These are phyloP conservation scores for Ophryocystis elektroscirrha DNA, from an alignment of 169 alveolate genomes.

Conservation along the genomic window DNA sequence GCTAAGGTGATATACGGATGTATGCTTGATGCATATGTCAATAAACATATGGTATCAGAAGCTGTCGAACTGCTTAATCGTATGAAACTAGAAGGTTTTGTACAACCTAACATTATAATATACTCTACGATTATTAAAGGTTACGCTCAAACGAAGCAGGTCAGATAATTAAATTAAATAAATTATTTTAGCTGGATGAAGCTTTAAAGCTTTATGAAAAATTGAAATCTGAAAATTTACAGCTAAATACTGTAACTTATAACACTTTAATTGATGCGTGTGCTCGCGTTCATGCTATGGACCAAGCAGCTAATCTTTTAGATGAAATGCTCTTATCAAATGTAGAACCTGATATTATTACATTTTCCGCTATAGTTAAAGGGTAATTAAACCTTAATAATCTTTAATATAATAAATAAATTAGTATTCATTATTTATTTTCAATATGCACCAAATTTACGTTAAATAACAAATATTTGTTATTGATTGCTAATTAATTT, in stretches of 20 bases:
- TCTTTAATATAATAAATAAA: too few species aligned
- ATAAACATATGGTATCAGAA: conserved; percentile 52
- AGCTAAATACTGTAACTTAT: conserved; percentile 70
- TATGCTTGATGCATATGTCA: conserved; percentile 67
- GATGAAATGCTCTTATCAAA: conserved; percentile 42
- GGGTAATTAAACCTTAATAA: too few species aligned
- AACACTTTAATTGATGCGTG: conserved; percentile 78
- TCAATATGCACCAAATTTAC: too few species aligned
- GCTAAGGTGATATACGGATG: conserved; percentile 64
- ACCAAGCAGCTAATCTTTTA: conserved; percentile 45
- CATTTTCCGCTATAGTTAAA: conserved; percentile 50
- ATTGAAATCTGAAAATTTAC: conserved; percentile 47
- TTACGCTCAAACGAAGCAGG: conserved; percentile 49
- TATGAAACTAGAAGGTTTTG: conserved; percentile 42
- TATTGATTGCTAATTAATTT: too few species aligned
- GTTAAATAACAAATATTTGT: too few species aligned
- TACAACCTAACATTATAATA: conserved; percentile 59
- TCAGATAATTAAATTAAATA: conserved; percentile 8
- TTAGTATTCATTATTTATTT: too few species aligned
- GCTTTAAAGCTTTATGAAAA: conserved; percentile 45
- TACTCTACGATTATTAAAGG: conserved; percentile 70
- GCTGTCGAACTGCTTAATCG: conserved; percentile 55
- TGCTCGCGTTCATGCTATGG: conserved; percentile 60
- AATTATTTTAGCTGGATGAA: conserved; percentile 14
- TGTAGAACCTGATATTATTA: conserved; percentile 66